Evolutionary conservation across 164 flowering plant genomes (phyloP).

Genomic region (Chimonanthus salicifolius): DNA sequence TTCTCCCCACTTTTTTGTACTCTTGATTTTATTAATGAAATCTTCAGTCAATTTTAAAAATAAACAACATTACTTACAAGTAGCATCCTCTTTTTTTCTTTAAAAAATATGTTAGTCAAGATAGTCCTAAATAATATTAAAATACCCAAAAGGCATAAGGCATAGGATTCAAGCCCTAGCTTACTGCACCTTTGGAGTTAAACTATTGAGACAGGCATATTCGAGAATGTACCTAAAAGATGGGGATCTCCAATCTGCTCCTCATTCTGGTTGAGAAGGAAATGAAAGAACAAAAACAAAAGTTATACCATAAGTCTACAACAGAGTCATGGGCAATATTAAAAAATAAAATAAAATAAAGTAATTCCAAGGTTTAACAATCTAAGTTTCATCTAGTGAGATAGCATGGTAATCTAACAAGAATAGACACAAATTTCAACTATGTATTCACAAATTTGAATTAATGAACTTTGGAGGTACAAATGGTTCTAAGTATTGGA

Average conservation of each 20-base stretch:
- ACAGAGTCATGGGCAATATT: neutral
- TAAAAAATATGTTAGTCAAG: no score
- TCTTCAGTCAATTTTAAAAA: no score
- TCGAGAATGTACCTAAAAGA: constrained; percentile 13
- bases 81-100: no score
- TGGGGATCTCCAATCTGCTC: constrained; percentile 9
- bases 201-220: neutral
- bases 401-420: neutral
- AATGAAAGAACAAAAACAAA: constrained; percentile 1
- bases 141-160: neutral
- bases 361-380: neutral
- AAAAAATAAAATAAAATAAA: neutral
- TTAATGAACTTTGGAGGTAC: neutral
- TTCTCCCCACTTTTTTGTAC: no score
- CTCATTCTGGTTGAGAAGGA: constrained; percentile 15
- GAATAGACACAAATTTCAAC: neutral
- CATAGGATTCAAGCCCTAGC: neutral
- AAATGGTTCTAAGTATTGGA: no score
- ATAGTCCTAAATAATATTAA: no score
- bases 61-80: no score
- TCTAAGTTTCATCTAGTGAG: neutral
- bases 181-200: neutral
- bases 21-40: no score
- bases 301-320: no score
- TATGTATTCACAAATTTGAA: neutral